Evolutionary conservation across 306 rosid genomes (phyloP).

Genomic region (Trifolium dubium): DNA sequence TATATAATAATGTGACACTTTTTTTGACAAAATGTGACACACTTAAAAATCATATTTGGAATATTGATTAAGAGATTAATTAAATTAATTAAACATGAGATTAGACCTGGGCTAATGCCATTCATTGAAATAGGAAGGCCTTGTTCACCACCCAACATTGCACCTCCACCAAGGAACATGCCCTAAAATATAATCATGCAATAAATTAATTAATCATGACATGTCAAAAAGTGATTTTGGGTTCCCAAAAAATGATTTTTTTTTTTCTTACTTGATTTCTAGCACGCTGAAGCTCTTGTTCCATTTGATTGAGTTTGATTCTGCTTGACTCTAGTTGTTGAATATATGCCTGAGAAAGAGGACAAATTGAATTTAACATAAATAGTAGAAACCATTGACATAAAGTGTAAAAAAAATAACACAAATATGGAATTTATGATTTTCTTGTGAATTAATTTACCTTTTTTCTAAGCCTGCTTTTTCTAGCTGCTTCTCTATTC

Average conservation of each 20-base stretch:
- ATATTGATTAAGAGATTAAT: not conserved
- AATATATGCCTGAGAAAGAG: constrained; percentile 74
- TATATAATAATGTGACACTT: not conserved
- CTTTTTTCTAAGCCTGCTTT: constrained; percentile 99
- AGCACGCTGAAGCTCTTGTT: constrained; percentile 88
- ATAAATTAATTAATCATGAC: not conserved
- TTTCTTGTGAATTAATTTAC: constrained; percentile 41
- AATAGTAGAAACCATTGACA: constrained; percentile 4
- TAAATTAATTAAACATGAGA: not conserved
- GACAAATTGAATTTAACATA: constrained; percentile 14
- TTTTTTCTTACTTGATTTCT: constrained; percentile 67
- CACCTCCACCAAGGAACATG: constrained; percentile 67
- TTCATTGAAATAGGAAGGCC: constrained; percentile 63
- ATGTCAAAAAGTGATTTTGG: not conserved
- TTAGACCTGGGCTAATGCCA: constrained; percentile 70
- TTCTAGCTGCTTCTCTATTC: constrained; percentile 99
- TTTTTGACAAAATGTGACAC: not conserved
- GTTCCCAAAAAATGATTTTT: no score
- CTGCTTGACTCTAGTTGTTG: constrained; percentile 96
- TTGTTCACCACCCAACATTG: constrained; percentile 76
- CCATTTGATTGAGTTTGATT: constrained; percentile 90
- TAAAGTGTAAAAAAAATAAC: constrained; percentile 36
- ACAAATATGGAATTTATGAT: constrained; percentile 3
- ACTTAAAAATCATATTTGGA: not conserved
- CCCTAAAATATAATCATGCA: constrained; percentile 59